Base-by-base conservation (phyloP, 768 basidiomycete species). In the Psilocybe cubensis region DNA sequence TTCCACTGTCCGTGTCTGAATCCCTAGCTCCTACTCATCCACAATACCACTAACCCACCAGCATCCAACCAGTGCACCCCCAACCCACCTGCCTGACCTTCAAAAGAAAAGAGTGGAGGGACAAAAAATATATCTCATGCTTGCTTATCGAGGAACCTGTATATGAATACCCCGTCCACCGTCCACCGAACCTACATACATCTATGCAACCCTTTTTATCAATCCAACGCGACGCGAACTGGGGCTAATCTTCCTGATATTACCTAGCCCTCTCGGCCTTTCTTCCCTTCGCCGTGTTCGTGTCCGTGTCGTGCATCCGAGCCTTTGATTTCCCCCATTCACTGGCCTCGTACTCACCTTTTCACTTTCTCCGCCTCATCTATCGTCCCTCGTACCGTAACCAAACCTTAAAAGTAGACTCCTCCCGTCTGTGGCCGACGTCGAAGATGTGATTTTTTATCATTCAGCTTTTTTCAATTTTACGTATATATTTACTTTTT, bases 371-470 rank as follows among this genome's bases (percentile, higher is more conserved):
- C 31, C 38, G 6, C 38, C 23, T n/a, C n/a, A n/a, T 21, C 24
- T 29, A 42, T 43, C 38, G 18, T 43, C 45, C 38, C 11, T 18
- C 49, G n/a, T n/a, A n/a, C n/a, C n/a, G n/a, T n/a, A n/a, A n/a
- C n/a, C 31, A 20, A 23, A 17, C 33, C 52, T n/a, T 46, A 59
- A 59, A 54, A 59, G 58, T 55, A 52, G 57, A 54, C 23, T 51
- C 45, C 43, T 31, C 18, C 25, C 21, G 35, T n/a, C 35, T 11
- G 12, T 38, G 14, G 35, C 35, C 35, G 35, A 38, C 28, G 23
- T n/a, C 40, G 21, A 44, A 28, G 41, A 38, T 33, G 38, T 20
- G 17, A 28, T 21, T 25, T 17, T 29, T 40, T 49, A 50, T 10
- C 21, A 28, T 41, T 27, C 25, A 21, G 44, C 54, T 50, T 54